A percentile compares a stretch with the other conserved stretches of the same genome.
These are phyloP conservation scores for Gymnopus androsaceus DNA, from an alignment of 1,284 basidiomycete genomes.

Conservation along the genomic window DNA sequence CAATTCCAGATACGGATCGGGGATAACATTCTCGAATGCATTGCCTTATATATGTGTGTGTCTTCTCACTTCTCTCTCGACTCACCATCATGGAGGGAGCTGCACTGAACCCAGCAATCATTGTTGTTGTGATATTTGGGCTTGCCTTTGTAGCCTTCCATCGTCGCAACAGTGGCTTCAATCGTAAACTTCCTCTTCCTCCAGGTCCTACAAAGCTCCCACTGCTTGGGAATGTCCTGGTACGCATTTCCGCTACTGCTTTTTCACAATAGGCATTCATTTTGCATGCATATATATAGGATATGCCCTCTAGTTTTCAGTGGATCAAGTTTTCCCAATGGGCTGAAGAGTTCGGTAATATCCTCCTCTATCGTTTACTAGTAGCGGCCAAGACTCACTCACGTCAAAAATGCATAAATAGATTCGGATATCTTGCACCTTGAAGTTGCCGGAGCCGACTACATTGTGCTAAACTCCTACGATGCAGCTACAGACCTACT, in stretches of 20 bases:
- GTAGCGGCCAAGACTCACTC: neutral
- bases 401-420: neutral
- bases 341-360: conserved; percentile 1
- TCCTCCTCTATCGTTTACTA: neutral
- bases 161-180: too few relatives aligned
- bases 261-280: neutral
- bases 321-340: conserved; percentile 10
- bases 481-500: conserved; percentile 11
- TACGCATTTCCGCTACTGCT: neutral
- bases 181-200: too few relatives aligned
- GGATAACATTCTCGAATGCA: too few relatives aligned
- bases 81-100: too few relatives aligned
- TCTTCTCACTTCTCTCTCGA: too few relatives aligned
- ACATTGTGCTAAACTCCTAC: conserved; percentile 4
- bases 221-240: conserved; percentile 6
- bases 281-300: neutral
- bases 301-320: conserved; percentile 7
- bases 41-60: too few relatives aligned
- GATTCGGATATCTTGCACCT: conserved; percentile 12
- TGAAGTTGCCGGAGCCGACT: conserved; percentile 6
- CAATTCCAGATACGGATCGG: too few relatives aligned
- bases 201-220: conserved; percentile 12
- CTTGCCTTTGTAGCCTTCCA: too few relatives aligned
- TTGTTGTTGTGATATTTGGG: too few relatives aligned
- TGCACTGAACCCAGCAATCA: too few relatives aligned